Evolutionary conservation across 1,284 basidiomycete genomes (phyloP), one percentile per base, ranked within the genome.

Genomic region (Marasmius oreades): DNA sequence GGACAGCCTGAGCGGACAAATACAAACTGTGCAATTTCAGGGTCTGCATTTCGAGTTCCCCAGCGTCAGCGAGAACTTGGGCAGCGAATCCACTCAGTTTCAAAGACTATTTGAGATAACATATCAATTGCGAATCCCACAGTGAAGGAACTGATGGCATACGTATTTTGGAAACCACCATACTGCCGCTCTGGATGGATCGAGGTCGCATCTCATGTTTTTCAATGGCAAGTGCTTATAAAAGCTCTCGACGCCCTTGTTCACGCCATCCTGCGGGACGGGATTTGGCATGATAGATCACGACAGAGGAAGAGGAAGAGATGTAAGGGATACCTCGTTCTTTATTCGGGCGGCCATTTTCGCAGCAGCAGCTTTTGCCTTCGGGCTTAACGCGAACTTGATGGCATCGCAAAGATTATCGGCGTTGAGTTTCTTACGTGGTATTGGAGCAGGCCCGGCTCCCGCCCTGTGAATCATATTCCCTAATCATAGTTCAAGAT

Each of bases 141-240:
- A 44, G 26, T 2, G 8, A 23, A 16, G 43, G 39, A 2, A 23
- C 7, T 37, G 66, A 20, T 42, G 16, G n/a, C 70, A 2, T 56
- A 77, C 78, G 59, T 79, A 70, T 54, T 77, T 71, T 7, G 77
- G 74, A 3, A 77, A 82, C 79, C 80, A 86, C 84, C 84, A 87
- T 1, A 81, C 71, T 0, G 83, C 84, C 7, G 79, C 58, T 37
- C 72, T 71, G 0, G 68, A 66, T 0, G 79, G 74, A 53, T 81
- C 78, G 46, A 86, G 60, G 61, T 85, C 81, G 61, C 84, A 87
- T 61, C 81, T 69, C 84, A 87, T 86, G 61, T 82, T 82, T 16
- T 81, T 66, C 45, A 86, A 63, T 0, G 85, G 84, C 20, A 87
- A 66, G 66, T 86, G 83, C 18, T 69, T 69, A 66, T 86, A 84